Percentiles rank a stretch among this genome's conserved stretches.
Evolutionary conservation across 1,284 basidiomycete species (phyloP).

Genomic region (Coniferiporia weirii): DNA sequence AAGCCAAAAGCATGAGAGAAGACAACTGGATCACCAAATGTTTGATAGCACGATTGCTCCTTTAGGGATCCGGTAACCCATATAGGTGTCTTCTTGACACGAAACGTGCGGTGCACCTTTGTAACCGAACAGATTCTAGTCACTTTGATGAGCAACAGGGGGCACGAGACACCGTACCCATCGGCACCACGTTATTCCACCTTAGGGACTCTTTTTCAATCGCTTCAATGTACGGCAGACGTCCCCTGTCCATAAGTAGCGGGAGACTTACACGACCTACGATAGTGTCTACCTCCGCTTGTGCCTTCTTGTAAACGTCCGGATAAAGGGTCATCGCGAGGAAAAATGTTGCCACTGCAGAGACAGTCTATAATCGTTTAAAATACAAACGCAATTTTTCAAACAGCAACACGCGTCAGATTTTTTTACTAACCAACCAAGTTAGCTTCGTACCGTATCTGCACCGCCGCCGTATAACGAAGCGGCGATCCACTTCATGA

Average conservation of each 20-base stretch:
- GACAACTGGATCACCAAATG: constrained; percentile 11
- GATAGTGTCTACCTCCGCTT: constrained; percentile 33
- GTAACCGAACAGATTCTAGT: not conserved
- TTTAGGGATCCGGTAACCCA: constrained; percentile 16
- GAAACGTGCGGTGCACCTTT: constrained; percentile 17
- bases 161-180: constrained; percentile 3
- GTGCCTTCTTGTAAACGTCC: constrained; percentile 30
- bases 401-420: too few relatives aligned
- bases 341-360: constrained; percentile 16
- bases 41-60: constrained; percentile 10
- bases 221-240: constrained; percentile 34
- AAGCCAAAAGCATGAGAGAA: not conserved
- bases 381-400: not conserved
- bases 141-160: not conserved
- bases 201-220: constrained; percentile 38
- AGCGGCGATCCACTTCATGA: not conserved
- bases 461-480: not conserved
- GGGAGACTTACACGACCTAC: constrained; percentile 32
- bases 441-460: not conserved
- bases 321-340: constrained; percentile 30
- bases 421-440: not conserved
- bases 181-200: constrained; percentile 24
- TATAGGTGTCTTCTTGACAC: constrained; percentile 16
- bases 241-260: constrained; percentile 26
- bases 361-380: not conserved